Base-by-base conservation (phyloP, 306 rosid genomes). In the Morella rubra region DNA sequence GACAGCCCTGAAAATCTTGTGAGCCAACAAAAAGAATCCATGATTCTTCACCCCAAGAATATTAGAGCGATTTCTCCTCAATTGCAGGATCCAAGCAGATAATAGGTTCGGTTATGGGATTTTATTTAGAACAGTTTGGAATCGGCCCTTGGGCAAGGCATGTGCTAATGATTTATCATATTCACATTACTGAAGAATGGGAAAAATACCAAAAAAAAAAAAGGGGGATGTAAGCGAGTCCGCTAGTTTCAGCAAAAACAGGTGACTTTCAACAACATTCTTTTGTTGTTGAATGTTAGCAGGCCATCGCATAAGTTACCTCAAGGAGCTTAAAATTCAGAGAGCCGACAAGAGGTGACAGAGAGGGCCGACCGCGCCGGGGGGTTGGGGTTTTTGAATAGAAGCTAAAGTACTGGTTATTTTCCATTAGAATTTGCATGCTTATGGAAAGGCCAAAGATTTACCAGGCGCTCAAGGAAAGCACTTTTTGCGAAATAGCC, bases 391-490 rank as follows among this genome's bases (percentile, higher is more conserved):
- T 49, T 12, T 15, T 9, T 9, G 14, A n/a, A 47, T 60, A 37
- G 52, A 27, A 22, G 56, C 68, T 11, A 12, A 60, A 47, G 61
- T 60, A 0, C 32, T 62, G 11, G 56, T 85, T 87, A 95, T 84
- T 78, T 92, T 45, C 87, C 90, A 42, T 76, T 77, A 53, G 86
- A 72, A 82, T 62, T 79, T 69, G 77, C 64, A 54, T 89, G 84
- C 82, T 86, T 92, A 83, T 90, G 89, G 88, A 95, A 95, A 76
- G 97, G 97, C 99, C 99, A 95, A 71, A 95, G 92, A 78, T 95
- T 90, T 46, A 84, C 99, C 45, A 95, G 87, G 83, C 99, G 97
- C 86, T 95, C 99, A 32, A 95, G 97, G 77, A 95, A 80, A 1
- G 90, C 89, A 68, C 97, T 84, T 80, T 95, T 95, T 4, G 96